Conservation (phyloP, 2,329 filamentous ascomycete genomes). For the Teratosphaeria epicoccoides region DNA sequence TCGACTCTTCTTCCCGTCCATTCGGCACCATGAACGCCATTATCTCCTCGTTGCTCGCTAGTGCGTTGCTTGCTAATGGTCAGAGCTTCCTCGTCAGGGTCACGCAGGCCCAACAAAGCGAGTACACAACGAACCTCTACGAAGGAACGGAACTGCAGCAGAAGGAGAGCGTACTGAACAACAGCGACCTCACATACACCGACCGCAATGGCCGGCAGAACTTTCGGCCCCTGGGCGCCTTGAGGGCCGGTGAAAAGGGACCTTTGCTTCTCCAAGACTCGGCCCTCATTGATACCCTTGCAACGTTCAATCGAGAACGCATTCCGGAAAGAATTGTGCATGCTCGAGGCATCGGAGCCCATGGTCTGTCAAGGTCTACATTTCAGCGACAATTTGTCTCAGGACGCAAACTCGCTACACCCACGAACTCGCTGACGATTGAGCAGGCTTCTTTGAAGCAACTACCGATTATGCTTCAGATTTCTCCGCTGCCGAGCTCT, state of each 20-base stretch:
- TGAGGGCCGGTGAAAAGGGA: constrained; percentile 43
- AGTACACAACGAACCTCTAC: constrained; percentile 19
- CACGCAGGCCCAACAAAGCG: not conserved
- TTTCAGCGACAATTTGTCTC: no score
- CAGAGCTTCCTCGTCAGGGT: not conserved
- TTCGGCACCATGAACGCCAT: not conserved
- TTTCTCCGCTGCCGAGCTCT: constrained; percentile 41
- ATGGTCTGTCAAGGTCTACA: constrained; percentile 2
- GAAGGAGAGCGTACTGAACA: constrained; percentile 17
- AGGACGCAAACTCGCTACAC: no score
- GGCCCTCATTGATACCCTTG: constrained; percentile 53
- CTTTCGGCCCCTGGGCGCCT: constrained; percentile 21
- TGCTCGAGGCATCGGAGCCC: constrained; percentile 52
- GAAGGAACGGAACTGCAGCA: constrained; percentile 18
- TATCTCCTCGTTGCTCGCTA: not conserved
- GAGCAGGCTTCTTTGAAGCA: constrained; percentile 40
- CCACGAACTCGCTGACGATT: not conserved
- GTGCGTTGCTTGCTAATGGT: not conserved
- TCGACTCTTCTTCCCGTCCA: not conserved
- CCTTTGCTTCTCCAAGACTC: constrained; percentile 53
- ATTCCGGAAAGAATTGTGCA: constrained; percentile 60
- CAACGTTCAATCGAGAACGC: constrained; percentile 60
- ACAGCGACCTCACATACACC: constrained; percentile 22
- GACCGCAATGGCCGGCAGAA: constrained; percentile 20
- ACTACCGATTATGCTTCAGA: constrained; percentile 31